phyloP scores from a whole-genome alignment of 768 basidiomycete species.

The Amanita thiersii region DNA sequence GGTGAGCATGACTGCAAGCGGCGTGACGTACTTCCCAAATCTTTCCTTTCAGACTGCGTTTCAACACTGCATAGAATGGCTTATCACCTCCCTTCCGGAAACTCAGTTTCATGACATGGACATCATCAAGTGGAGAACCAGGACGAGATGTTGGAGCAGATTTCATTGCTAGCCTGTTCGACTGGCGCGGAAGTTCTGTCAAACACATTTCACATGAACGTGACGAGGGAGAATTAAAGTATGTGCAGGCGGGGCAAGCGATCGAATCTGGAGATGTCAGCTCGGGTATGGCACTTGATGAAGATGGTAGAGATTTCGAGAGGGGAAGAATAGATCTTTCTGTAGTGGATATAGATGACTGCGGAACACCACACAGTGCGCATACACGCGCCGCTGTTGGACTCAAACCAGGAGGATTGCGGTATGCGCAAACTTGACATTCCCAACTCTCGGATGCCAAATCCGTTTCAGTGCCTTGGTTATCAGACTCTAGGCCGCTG shows the following conservation, averaged over 20 bases:
- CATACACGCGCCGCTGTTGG: constrained; percentile 65
- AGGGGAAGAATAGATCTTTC: constrained; percentile 22
- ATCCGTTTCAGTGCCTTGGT: constrained; percentile 16
- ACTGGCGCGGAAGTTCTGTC: constrained; percentile 46
- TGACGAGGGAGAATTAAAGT: constrained; percentile 77
- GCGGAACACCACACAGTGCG: constrained; percentile 75
- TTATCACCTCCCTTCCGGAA: constrained; percentile 91
- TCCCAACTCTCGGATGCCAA: constrained; percentile 58
- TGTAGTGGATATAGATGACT: constrained; percentile 25
- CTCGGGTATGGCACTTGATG: constrained; percentile 18
- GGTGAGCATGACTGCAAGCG: constrained; percentile 5
- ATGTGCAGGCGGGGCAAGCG: constrained; percentile 85
- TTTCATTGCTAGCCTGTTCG: constrained; percentile 26
- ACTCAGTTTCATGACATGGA: constrained; percentile 67
- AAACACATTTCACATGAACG: constrained; percentile 80
- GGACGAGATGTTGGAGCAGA: constrained; percentile 66
- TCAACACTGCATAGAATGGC: constrained; percentile 69
- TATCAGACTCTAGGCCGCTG: constrained; percentile 16
- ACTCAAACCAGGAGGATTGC: constrained; percentile 71
- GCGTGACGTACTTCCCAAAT: constrained; percentile 74
- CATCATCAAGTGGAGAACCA: constrained; percentile 37
- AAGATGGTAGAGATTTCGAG: constrained; percentile 30
- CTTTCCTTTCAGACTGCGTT: constrained; percentile 59
- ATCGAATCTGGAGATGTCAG: constrained; percentile 28
- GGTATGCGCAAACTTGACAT: constrained; percentile 83